Evolutionary conservation across 1,284 basidiomycete genomes (phyloP).

Genomic region (Inonotus obliquus): DNA sequence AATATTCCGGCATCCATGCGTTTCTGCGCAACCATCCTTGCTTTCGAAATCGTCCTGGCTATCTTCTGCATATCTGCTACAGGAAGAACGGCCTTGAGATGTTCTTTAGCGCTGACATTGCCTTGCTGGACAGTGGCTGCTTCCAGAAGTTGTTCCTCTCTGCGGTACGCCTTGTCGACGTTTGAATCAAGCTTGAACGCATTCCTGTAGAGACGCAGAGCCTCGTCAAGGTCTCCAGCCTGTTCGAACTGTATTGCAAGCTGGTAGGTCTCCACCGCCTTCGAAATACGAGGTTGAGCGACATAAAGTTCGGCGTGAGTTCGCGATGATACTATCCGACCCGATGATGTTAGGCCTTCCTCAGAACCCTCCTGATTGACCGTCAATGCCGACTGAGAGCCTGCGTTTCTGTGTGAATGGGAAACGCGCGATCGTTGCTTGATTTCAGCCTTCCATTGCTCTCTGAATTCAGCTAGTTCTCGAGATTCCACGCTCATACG

Average conservation of each 20-base stretch:
- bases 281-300: conserved; percentile 3
- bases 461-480: conserved; percentile 65
- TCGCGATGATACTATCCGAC: not conserved
- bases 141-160: conserved; percentile 41
- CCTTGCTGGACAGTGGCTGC: not conserved
- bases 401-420: not conserved
- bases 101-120: not conserved
- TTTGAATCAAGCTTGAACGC: conserved; percentile 73
- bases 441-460: conserved; percentile 72
- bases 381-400: not conserved
- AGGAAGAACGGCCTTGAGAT: not conserved
- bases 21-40: not conserved
- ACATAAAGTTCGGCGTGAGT: not conserved
- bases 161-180: conserved; percentile 60
- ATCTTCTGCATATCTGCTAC: not conserved
- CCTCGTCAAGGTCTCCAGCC: conserved; percentile 67
- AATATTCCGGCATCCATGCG: conserved; percentile 36
- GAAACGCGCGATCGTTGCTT: conserved; percentile 30
- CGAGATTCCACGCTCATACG: conserved; percentile 30
- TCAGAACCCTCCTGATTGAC: not conserved
- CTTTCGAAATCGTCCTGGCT: not conserved
- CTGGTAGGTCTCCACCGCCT: conserved; percentile 63
- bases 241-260: conserved; percentile 72
- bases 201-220: conserved; percentile 67
- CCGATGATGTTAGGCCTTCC: not conserved